Conservation (phyloP, 1,284 basidiomycete species). For the Trametes versicolor region DNA sequence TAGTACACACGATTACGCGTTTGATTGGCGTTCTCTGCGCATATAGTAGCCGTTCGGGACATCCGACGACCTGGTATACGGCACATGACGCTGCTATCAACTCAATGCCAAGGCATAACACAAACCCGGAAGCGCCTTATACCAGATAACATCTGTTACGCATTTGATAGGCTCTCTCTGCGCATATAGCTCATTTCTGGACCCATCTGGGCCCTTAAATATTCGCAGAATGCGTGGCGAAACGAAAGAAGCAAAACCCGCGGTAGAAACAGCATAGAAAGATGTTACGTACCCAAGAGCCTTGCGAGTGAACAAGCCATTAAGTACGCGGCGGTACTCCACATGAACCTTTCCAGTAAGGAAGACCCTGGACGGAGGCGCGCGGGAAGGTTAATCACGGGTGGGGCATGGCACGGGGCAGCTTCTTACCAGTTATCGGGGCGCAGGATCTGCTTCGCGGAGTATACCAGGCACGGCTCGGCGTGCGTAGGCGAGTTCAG, state of each 20-base stretch:
- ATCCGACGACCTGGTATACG: neutral
- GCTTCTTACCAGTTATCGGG: conserved; percentile 88
- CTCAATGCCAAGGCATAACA: too few species aligned
- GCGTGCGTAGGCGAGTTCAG: conserved; percentile 91
- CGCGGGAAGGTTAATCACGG: conserved; percentile 18
- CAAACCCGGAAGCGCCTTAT: too few species aligned
- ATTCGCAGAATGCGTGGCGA: neutral
- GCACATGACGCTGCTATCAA: neutral
- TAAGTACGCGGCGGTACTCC: conserved; percentile 93
- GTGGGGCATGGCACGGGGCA: conserved; percentile 4
- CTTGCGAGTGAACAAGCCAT: conserved; percentile 93
- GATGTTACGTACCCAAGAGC: conserved; percentile 76
- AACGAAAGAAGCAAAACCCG: conserved; percentile 1
- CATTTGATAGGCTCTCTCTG: too few species aligned
- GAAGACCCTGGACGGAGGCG: conserved; percentile 80
- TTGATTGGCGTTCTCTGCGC: too few species aligned
- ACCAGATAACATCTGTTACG: too few species aligned
- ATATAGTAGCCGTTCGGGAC: neutral
- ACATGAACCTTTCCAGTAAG: conserved; percentile 94
- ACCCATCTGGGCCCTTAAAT: too few species aligned
- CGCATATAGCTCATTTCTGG: too few species aligned
- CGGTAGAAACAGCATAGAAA: neutral
- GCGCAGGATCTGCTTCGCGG: conserved; percentile 89
- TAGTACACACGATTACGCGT: too few species aligned
- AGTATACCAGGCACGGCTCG: conserved; percentile 94